Evolutionary conservation across 331 rosid genomes (phyloP), one percentile per base, ranked within the genome.

Genomic region (Phaseolus coccineus): DNA sequence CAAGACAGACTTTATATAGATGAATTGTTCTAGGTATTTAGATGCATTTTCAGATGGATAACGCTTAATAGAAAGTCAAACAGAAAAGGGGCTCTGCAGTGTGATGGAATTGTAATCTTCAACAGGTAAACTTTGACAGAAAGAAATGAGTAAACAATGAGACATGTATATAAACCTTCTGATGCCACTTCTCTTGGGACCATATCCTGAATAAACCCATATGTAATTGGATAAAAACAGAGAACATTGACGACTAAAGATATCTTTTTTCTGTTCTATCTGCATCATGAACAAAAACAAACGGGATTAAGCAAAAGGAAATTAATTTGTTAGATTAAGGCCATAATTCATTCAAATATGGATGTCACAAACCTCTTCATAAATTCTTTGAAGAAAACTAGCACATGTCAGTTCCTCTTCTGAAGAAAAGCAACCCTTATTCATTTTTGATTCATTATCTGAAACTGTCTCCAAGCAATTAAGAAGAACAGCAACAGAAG

Each of bases 391-490:
- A 22, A 95, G 89, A 84, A 80, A 87, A 86, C 87, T 82, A 68
- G 97, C 98, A 84, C 98, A 93, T 84, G 83, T 88, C 74, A 95
- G 90, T 58, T 87, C 99, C 87, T 91, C 97, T 68, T 90, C 92
- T 62, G 91, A 93, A 9, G 90, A 88, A 77, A 92, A 91, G 70
- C 44, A 86, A 76, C 81, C 91, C 81, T 82, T 85, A 64, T 57
- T 77, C 68, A 40, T 19, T 12, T 46, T 52, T 3, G 87, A 81
- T 65, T 77, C 78, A 4, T 82, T 53, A 81, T 83, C 96, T 50
- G 85, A 93, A 44, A 87, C 80, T 3, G 86, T 87, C 89, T 93
- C 96, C 90, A 91, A 85, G 84, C 94, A 95, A 80, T 81, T 82
- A 83, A 95, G 93, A 80, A 95, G 99, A 80, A 77, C 86, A 75